A percentile compares a stretch with the other conserved stretches of the same genome.
phyloP scores from a whole-genome alignment of 257 asterid species.

The Agastache rugosa region DNA sequence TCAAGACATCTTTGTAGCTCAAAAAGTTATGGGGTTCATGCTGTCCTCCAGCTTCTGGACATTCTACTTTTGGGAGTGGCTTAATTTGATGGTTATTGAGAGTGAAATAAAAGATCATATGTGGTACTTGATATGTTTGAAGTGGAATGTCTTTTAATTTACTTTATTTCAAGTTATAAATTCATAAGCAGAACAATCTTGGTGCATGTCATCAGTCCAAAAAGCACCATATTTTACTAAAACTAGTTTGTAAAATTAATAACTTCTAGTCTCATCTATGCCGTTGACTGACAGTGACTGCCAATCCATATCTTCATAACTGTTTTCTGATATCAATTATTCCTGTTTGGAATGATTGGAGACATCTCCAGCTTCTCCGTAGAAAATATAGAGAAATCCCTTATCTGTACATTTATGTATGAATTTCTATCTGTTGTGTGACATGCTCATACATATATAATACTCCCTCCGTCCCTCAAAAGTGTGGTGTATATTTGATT shows the following conservation, averaged over 20 bases:
- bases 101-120: slow-evolving; percentile 17
- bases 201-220: background rate
- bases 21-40: slow-evolving; percentile 8
- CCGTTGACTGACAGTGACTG: slow-evolving; percentile 4
- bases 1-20: slow-evolving; percentile 13
- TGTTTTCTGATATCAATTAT: background rate
- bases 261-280: background rate
- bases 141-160: background rate
- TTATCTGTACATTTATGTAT: background rate
- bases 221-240: background rate
- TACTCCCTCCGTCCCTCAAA: too few species aligned
- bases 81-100: slow-evolving; percentile 11
- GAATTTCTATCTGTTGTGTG: background rate
- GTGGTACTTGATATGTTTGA: background rate
- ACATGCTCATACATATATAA: background rate
- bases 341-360: too few species aligned
- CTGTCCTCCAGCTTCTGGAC: slow-evolving; percentile 5
- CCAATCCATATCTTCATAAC: slow-evolving; percentile 2
- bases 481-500: too few species aligned
- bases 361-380: too few species aligned
- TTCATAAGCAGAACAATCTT: background rate
- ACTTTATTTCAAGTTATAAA: slow-evolving; percentile 2
- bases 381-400: too few species aligned
- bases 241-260: background rate
- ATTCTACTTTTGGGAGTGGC: background rate